Evolutionary conservation across 164 flowering plant species (phyloP).

Genomic region (Hamamelis virginiana): DNA sequence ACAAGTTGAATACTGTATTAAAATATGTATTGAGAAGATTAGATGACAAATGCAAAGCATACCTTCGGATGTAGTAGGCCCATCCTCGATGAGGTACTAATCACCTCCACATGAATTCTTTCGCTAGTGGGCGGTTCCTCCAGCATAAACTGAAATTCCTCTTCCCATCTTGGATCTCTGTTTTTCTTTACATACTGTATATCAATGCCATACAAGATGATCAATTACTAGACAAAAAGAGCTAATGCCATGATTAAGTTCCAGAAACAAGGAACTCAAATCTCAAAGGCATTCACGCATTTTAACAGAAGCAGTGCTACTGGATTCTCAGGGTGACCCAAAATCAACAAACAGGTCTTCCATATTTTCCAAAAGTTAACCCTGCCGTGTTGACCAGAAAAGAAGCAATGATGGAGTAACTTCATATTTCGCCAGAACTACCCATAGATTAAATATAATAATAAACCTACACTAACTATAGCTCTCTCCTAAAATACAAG

Average conservation of each 20-base stretch:
- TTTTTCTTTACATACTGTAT: conserved; percentile 70
- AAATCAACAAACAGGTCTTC: not conserved
- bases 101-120: conserved; percentile 66
- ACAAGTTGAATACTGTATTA: too few relatives aligned
- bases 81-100: conserved; percentile 62
- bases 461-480: not conserved
- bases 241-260: not conserved
- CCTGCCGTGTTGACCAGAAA: too few relatives aligned
- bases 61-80: conserved; percentile 85
- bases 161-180: conserved; percentile 89
- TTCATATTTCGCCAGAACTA: not conserved
- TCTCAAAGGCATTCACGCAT: not conserved
- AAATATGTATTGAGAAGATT: not conserved
- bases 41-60: conserved; percentile 2
- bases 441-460: not conserved
- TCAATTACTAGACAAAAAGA: not conserved
- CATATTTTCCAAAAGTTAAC: not conserved
- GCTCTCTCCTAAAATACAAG: not conserved
- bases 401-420: not conserved
- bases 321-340: too few relatives aligned
- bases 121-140: conserved; percentile 77
- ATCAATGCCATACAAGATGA: not conserved
- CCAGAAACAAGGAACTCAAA: not conserved
- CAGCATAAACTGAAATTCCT: conserved; percentile 65
- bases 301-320: not conserved